Evolutionary conservation across 139 green algal species (phyloP).

Genomic region (Trebouxia sp.): DNA sequence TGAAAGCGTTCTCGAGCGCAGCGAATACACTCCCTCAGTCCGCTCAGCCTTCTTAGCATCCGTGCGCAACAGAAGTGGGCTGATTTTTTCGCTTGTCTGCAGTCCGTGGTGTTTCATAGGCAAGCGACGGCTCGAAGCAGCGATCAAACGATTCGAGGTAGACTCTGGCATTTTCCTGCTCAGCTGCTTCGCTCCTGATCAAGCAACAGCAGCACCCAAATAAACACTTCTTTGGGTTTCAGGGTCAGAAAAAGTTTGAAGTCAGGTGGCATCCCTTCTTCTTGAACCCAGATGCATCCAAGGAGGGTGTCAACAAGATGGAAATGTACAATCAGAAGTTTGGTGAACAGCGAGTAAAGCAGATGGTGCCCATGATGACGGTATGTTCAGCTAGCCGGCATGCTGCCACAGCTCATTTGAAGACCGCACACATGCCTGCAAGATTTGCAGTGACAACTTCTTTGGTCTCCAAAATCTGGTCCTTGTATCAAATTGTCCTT

Average conservation of each 20-base stretch:
- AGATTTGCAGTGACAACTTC: neutral
- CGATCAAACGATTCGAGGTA: conserved; percentile 39
- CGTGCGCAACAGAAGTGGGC: no score
- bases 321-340: conserved; percentile 69
- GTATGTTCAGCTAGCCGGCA: neutral
- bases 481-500: no score
- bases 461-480: no score
- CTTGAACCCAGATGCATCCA: conserved; percentile 52
- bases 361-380: conserved; percentile 58
- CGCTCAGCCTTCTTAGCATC: neutral
- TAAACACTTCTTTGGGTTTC: neutral
- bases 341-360: conserved; percentile 40
- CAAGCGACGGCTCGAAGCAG: conserved; percentile 61
- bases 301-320: conserved; percentile 65
- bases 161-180: no score
- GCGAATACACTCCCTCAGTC: no score
- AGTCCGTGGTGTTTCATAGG: conserved; percentile 73
- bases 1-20: no score
- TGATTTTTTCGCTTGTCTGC: neutral
- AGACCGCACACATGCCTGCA: neutral
- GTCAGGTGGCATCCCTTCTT: conserved; percentile 60
- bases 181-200: no score
- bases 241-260: conserved; percentile 31
- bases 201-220: no score
- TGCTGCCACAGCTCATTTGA: neutral